Evolutionary conservation across 257 asterid genomes (phyloP), one percentile per base, ranked within the genome.

Genomic region (Coffea canephora): DNA sequence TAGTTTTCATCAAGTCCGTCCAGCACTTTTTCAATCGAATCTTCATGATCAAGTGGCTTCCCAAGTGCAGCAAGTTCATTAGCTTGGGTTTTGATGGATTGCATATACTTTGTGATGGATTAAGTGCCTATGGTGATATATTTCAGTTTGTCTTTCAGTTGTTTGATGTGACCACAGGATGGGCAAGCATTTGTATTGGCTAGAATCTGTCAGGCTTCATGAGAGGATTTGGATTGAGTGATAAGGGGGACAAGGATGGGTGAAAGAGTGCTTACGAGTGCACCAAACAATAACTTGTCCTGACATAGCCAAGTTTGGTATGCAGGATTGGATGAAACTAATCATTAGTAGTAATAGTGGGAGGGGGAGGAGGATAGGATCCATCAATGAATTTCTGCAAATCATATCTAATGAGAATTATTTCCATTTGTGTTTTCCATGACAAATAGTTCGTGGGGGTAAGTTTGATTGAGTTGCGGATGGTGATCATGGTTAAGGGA

Each of bases 121-220:
- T 65, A 46, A 54, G 76, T 8, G 21, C 82, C 73, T 55, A 55
- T 74, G 57, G 55, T 18, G 55, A 54, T 65, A 8, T 25, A 19
- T 19, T 67, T 65, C 8, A 82, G 70, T 0, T 57, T 45, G 13
- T 49, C 57, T 46, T 78, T 78, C 57, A 82, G 43, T 27, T 82
- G 49, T n/a, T 82, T 82, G 25, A 78, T 66, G 13, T 78, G 82
- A 3, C 75, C 79, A 11, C 62, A 8, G 10, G 81, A 76, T 6
- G 78, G 69, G 8, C 34, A 46, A 12, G 74, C 81, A 69, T 57
- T 77, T 0, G 78, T 70, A 31, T 77, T 62, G 15, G 77, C 52
- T 11, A 77, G 78, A 1, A 15, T 46, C 2, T 71, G 10, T 62
- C 69, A 82, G 0, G 59, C 39, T 2, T 82, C 73, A 61, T 9